Evolutionary conservation across 2,329 filamentous ascomycete genomes (phyloP), one percentile per base, ranked within the genome.

Genomic region (Macrophomina phaseolina): DNA sequence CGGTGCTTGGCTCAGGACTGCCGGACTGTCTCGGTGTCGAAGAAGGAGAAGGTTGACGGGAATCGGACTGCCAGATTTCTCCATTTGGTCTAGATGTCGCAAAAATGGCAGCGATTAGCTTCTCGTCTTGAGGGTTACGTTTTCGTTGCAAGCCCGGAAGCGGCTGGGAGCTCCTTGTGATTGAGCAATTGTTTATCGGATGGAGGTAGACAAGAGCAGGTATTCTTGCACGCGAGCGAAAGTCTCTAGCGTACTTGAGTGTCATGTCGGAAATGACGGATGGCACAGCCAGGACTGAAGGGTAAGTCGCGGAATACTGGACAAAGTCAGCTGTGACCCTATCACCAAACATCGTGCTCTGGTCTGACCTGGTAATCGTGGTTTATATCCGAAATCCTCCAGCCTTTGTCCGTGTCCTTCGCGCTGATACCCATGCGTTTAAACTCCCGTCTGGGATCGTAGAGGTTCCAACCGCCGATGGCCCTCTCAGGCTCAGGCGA

Each of bases 201-300:
- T 99, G 95, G n/a, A 97, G 87, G 78, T 99, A 99, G 28, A 93
- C 93, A 46, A 99, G 82, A 3, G 90, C 91, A 1, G 95, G 95
- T 77, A 99, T 94, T 68, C 95, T 90, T 69, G 90, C 89, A 68
- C 94, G 88, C 0, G 95, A 98, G 62, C 95, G 91, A 79, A 97
- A 98, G 69, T 89, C 87, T 67, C 90, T 91, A 32, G 94, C 95
- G 76, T 99, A 97, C 75, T 97, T 97, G 60, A 99, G 86, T 56
- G 94, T 93, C 74, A 95, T 97, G 79, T 99, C 95, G n/a, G 94
- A 98, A 71, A 99, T 97, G 67, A 87, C 88, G 30, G 90, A 89
- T 28, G 95, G 95, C 18, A 99, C 94, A 11, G 90, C 90, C 30
- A 99, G 84, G 55, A 97, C 77, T 3, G 89, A 88, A 12, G 95